These are phyloP conservation scores for Globisporangium solare DNA, from an alignment of 352 stramenopile genomes.

Conservation along the genomic window DNA sequence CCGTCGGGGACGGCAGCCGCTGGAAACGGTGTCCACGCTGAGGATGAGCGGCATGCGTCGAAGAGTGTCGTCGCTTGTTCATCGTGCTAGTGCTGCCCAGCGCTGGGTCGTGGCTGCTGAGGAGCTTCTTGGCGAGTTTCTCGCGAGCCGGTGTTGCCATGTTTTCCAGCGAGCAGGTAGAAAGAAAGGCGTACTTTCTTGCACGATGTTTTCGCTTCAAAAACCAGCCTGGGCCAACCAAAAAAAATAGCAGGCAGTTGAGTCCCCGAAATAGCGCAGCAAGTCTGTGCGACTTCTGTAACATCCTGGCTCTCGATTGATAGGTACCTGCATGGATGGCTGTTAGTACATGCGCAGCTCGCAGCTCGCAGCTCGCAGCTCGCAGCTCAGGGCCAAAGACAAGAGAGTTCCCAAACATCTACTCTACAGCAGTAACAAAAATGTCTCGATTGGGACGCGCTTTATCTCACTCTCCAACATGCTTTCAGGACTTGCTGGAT, in stretches of 20 bases:
- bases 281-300: neutral
- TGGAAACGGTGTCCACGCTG: conserved; percentile 32
- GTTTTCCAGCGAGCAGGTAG: conserved; percentile 5
- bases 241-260: too few species aligned
- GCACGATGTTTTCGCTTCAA: neutral
- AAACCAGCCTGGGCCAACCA: too few species aligned
- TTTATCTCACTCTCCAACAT: neutral
- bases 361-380: too few species aligned
- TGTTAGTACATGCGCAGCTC: too few species aligned
- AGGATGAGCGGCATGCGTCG: conserved; percentile 8
- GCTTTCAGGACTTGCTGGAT: conserved; percentile 1
- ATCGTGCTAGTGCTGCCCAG: conserved; percentile 9
- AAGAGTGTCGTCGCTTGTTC: conserved; percentile 12
- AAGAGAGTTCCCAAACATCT: too few species aligned
- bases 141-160: conserved; percentile 44
- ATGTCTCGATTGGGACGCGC: neutral
- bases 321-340: too few species aligned
- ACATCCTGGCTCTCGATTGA: too few species aligned
- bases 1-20: conserved; percentile 30
- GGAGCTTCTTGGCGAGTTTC: conserved; percentile 41
- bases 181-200: neutral
- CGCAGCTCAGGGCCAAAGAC: too few species aligned
- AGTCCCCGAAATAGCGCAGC: neutral
- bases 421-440: neutral
- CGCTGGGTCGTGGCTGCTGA: conserved; percentile 19